Base-by-base conservation (phyloP, 2,329 filamentous ascomycete genomes). In the Penicillium sp. region DNA sequence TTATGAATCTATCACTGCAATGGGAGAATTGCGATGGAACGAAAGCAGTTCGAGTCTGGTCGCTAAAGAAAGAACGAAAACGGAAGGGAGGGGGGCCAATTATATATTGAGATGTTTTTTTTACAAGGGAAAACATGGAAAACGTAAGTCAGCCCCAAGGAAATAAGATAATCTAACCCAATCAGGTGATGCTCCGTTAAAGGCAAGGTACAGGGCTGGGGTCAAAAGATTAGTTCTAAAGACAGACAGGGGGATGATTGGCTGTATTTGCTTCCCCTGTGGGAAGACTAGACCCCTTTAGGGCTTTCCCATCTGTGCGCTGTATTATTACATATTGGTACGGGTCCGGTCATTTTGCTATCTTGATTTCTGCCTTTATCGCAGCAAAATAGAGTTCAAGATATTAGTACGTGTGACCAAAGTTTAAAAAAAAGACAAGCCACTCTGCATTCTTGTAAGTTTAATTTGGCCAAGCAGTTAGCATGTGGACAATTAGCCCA, bases 1-100 rank as follows among this genome's bases (percentile, higher is more conserved):
- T 42, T 42, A 28, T n/a, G 18, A 39, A 10, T 38, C 36, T 38
- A 33, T 30, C 45, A 48, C 45, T 48, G 45, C 45, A 10, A 42
- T 10, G 10, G 14, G 29, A 31, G n/a, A 28, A 13, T 9, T 28
- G 14, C 16, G 25, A 46, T 12, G 12, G 27, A 42, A 42, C 45
- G 40, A 49, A 43, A 27, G 28, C 44, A 31, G 33, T 29, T 29
- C 13, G n/a, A 31, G 5, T 31, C 29, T 13, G 11, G 4, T 31
- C 41, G n/a, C 22, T 36, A 22, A 3, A 40, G 8, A 25, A 12
- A 43, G n/a, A n/a, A 30, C 27, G 46, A 38, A 39, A 49, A 49
- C 39, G 46, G 41, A 41, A 36, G 41, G 19, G 19, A 5, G 38
- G 19, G 19, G 38, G 41, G 36, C 35, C 29, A 45, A 46, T 45